Conservation (phyloP, 2,329 filamentous ascomycete genomes). For the Diaporthe capsici region DNA sequence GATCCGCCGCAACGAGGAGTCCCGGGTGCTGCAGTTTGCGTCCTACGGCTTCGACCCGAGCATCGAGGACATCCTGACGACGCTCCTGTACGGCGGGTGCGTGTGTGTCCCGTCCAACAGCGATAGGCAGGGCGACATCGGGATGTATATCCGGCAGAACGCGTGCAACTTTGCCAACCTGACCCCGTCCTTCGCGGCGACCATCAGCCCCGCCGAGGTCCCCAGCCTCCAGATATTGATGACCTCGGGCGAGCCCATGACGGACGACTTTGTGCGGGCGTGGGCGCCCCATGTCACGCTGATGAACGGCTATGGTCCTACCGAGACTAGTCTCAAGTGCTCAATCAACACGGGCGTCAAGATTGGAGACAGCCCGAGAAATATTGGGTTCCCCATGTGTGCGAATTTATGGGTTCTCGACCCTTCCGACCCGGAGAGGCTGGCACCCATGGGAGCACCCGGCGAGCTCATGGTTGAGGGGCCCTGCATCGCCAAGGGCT, state of each 20-base stretch:
- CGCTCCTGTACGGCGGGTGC: constrained; percentile 48
- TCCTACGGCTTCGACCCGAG: constrained; percentile 47
- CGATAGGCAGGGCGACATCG: not conserved
- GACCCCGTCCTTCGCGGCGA: not conserved
- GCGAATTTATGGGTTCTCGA: not conserved
- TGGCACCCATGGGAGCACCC: not conserved
- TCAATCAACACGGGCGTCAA: not conserved
- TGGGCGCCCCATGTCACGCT: not conserved
- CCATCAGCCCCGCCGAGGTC: not conserved
- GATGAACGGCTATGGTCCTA: not conserved
- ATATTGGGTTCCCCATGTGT: not conserved
- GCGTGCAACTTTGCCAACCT: not conserved
- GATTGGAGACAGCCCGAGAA: not conserved
- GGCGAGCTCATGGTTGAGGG: not conserved
- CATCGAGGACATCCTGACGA: constrained; percentile 41
- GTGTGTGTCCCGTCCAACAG: constrained; percentile 55
- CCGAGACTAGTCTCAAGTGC: not conserved
- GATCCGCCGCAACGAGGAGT: not conserved
- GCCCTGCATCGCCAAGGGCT: not conserved
- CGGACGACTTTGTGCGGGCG: not conserved
- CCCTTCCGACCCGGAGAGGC: not conserved
- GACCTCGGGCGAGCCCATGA: not conserved
- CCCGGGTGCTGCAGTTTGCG: constrained; percentile 50
- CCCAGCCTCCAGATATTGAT: not conserved
- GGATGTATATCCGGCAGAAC: not conserved